A percentile compares a stretch with the other conserved stretches of the same genome.
These are phyloP conservation scores for sorghum (Sorghum bicolor) DNA, from an alignment of 176 grass and related monocot species.

Conservation along the genomic window Sorghum_bicolor_NCBIv3 NC_012872.2:5231501-5232000, in stretches of 20 bases:
- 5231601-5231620: constrained; percentile 60
- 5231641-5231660: constrained; percentile 31
- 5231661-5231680: constrained; percentile 19
- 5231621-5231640: neutral
- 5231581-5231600: constrained; percentile 77
- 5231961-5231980: neutral
- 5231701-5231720: constrained; percentile 65
- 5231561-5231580: constrained; percentile 86
- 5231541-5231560: constrained; percentile 76
- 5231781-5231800: constrained; percentile 82
- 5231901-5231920: neutral
- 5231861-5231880: constrained; percentile 73
- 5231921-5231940: neutral
- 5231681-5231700: constrained; percentile 46
- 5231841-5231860: constrained; percentile 55
- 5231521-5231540: constrained; percentile 74
- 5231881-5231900: neutral
- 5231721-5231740: constrained; percentile 62
- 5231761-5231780: constrained; percentile 81
- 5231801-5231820: constrained; percentile 73
- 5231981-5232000: neutral
- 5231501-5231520: constrained; percentile 79
- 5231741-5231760: constrained; percentile 82
- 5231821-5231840: constrained; percentile 82
- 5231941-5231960: neutral